Base-by-base conservation (phyloP, 257 asterid species). In the Plantago major region DNA sequence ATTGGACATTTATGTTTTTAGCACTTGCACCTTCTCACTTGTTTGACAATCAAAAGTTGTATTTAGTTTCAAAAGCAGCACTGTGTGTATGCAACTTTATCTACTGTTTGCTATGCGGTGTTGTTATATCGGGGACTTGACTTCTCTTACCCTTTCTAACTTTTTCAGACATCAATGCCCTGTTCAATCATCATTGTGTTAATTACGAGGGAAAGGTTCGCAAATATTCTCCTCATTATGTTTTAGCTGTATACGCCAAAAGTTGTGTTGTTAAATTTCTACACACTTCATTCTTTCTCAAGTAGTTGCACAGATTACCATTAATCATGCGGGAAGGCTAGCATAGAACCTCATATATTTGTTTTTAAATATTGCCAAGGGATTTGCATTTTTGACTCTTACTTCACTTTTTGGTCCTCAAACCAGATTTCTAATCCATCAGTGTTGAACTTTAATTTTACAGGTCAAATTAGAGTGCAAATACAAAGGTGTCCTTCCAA, bases 181-280 rank as follows among this genome's bases (percentile, higher is more conserved):
- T 85, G 71, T 89, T 89, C 81, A 84, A 84, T 74, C 91, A 72
- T 66, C 91, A 79, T 45, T 92, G 99, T 77, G 74, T 86, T 69
- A 92, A 89, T 70, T 82, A 84, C 67, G 75, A 65, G n/a, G 97
- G 99, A 78, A 89, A 89, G 99, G 97, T 92, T 51, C 66, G 94
- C 47, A 55, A 22, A 53, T 67, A 62, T 67, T 14, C 46, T 45
- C 60, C 50, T 33, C 55, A 22, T 46, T 19, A 38, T 60, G 10
- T 62, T 72, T 72, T 57, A 13, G 65, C 49, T 12, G 28, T 28
- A 53, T 22, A 52, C 4, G 8, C 42, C 58, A 5, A 52, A 52
- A 7, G 12, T 52, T 52, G 16, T 15, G 30, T 2, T 10, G 56
- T 19, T 19, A 52, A 51, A 30, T 19, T 52, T 14, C 5, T 51